phyloP scores from a whole-genome alignment of 768 basidiomycete species.

The Tulasnella sp. region DNA sequence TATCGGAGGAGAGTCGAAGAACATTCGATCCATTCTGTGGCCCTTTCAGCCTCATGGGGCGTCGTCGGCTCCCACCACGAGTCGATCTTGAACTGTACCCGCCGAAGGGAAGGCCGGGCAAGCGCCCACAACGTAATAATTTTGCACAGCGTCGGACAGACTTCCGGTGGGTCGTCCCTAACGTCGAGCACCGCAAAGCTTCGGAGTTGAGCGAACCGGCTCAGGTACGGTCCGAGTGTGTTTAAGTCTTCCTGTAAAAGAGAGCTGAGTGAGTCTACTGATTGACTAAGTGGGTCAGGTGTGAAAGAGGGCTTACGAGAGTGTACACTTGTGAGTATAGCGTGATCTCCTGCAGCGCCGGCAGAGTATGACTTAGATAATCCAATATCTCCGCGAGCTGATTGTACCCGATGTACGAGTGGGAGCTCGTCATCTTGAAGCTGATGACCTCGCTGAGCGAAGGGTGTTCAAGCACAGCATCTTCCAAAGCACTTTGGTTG shows the following conservation, averaged over 20 bases:
- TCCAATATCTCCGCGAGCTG: neutral
- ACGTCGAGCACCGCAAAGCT: neutral
- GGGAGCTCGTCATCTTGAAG: conserved; percentile 5
- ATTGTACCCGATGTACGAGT: conserved; percentile 2
- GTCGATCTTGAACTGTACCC: neutral
- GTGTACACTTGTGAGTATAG: conserved; percentile 1
- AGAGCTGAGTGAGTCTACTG: neutral
- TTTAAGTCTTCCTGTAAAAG: conserved; percentile 8
- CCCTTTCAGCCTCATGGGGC: neutral
- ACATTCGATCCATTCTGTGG: neutral
- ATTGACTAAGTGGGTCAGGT: neutral
- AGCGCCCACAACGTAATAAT: neutral
- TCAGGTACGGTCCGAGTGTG: neutral
- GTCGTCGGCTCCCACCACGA: conserved; percentile 1
- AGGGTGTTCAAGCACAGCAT: neutral
- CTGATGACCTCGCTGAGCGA: neutral
- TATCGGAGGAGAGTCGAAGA: no score
- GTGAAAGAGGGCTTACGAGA: neutral
- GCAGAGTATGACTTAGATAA: neutral
- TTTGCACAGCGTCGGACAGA: neutral
- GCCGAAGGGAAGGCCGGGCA: neutral
- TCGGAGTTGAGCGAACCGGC: conserved; percentile 1
- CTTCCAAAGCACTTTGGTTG: neutral
- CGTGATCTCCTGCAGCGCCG: neutral
- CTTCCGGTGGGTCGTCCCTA: neutral